Percentiles rank a stretch among this genome's conserved stretches.
Conservation (phyloP, 2,329 filamentous ascomycete species). For the Trichoderma polysporum region DNA sequence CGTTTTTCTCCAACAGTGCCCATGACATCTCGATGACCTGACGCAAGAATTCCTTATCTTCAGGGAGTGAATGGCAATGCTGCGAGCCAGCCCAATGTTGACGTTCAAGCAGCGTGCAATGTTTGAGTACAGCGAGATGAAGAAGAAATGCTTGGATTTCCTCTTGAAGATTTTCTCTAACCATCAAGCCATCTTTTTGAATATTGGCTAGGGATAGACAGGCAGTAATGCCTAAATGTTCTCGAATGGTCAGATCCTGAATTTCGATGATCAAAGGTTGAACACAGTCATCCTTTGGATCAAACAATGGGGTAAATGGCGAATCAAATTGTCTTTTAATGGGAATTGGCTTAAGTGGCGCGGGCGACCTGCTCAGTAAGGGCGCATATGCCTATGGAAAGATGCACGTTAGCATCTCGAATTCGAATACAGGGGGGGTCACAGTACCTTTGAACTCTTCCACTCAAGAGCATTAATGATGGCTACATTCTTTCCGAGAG, state of each 20-base stretch:
- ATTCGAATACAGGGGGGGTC: background rate
- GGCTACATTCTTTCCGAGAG: conserved; percentile 36
- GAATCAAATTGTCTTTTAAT: conserved; percentile 1
- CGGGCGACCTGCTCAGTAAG: conserved; percentile 6
- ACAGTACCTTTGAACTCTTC: conserved; percentile 19
- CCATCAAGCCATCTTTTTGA: background rate
- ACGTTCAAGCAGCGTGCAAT: conserved; percentile 20
- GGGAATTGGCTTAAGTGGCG: background rate
- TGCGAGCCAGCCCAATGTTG: conserved; percentile 8
- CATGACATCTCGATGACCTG: conserved; percentile 1
- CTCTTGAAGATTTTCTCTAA: background rate
- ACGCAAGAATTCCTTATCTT: background rate
- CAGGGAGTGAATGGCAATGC: background rate
- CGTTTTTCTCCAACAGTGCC: background rate
- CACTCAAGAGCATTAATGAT: conserved; percentile 13
- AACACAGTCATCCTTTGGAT: background rate
- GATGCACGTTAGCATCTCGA: background rate
- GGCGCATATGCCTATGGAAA: conserved; percentile 16
- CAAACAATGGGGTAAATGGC: background rate
- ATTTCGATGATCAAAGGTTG: background rate
- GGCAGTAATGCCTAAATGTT: conserved; percentile 5
- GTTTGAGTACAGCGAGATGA: conserved; percentile 17
- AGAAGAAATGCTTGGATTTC: conserved; percentile 14
- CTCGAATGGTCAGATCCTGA: background rate
- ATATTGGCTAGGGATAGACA: background rate